phyloP scores from a whole-genome alignment of 345 rosid species.

The Aegle marmelos region DNA sequence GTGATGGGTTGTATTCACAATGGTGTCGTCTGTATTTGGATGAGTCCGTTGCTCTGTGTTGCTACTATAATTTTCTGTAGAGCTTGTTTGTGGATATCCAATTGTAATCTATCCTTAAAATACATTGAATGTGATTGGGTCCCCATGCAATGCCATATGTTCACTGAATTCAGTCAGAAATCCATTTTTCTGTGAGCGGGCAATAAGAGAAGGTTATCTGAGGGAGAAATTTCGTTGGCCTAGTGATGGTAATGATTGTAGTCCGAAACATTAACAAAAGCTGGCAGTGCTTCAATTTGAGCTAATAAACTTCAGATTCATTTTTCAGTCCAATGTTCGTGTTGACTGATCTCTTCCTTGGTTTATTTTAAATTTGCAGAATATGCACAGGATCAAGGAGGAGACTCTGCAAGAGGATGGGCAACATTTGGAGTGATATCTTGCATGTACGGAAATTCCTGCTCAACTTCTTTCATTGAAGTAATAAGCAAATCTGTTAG shows the following conservation, averaged over 20 bases:
- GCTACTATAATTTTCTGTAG: neutral
- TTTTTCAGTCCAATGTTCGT: constrained; percentile 1
- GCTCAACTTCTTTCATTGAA: neutral
- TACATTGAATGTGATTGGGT: neutral
- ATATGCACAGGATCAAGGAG: constrained; percentile 49
- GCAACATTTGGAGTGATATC: constrained; percentile 84
- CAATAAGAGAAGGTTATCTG: neutral
- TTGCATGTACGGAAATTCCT: constrained; percentile 63
- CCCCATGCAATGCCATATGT: neutral
- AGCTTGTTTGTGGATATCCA: neutral
- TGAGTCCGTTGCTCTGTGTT: neutral
- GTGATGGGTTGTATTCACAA: neutral
- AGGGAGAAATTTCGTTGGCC: neutral
- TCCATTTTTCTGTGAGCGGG: neutral
- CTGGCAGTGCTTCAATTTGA: neutral
- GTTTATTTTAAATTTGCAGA: constrained; percentile 44
- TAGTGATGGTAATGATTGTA: neutral
- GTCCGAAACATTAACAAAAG: neutral
- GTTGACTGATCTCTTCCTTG: neutral
- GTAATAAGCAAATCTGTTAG: neutral
- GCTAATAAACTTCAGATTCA: constrained; percentile 13
- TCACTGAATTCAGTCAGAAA: neutral
- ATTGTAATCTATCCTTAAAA: constrained; percentile 3
- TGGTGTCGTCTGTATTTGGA: neutral
- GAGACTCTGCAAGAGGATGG: constrained; percentile 78